Evolutionary conservation across 257 asterid genomes (phyloP), one percentile per base, ranked within the genome.

Genomic region (Gentiana dahurica): DNA sequence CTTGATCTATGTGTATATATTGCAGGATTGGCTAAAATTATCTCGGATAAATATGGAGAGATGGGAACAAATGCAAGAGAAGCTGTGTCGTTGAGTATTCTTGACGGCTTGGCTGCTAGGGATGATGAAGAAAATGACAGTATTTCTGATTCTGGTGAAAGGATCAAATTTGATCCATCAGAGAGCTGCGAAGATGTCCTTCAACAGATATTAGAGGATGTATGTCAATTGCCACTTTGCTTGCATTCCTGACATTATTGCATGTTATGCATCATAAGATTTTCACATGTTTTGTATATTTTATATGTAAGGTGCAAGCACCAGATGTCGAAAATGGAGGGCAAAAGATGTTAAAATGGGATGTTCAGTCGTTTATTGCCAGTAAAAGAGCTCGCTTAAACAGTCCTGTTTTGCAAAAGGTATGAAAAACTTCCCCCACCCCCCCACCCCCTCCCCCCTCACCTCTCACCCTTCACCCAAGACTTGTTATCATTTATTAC

Each of bases 41-140:
- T 70, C 10, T 81, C 84, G 12, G 73, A 75, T 46, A 35, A 65
- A 61, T 62, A 77, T 24, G 75, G 64, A 61, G 81, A 77, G 60
- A 32, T 72, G 46, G 79, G 75, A 46, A 76, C 49, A 59, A 70
- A 73, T 70, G 83, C 81, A 15, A 77, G 82, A 50, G 91, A 82
- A 68, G 6, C 70, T 54, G 63, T 79, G 51, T 75, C 79, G 43
- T 65, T 82, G 66, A 75, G 79, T 68, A 61, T 85, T 59, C 60
- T 85, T 51, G 85, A 81, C 82, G 58, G 57, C 56, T 60, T 79
- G 12, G 63, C 53, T 49, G 43, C 36, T 13, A 59, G 52, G 43
- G 70, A 52, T 60, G 71, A 39, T 60, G 41, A 48, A 36, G 66
- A 34, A 51, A 61, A 54, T 6, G 39, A 62, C 44, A 59, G 51